phyloP scores from a whole-genome alignment of 2,329 filamentous ascomycete genomes.

The Fusarium cicatricum region DNA sequence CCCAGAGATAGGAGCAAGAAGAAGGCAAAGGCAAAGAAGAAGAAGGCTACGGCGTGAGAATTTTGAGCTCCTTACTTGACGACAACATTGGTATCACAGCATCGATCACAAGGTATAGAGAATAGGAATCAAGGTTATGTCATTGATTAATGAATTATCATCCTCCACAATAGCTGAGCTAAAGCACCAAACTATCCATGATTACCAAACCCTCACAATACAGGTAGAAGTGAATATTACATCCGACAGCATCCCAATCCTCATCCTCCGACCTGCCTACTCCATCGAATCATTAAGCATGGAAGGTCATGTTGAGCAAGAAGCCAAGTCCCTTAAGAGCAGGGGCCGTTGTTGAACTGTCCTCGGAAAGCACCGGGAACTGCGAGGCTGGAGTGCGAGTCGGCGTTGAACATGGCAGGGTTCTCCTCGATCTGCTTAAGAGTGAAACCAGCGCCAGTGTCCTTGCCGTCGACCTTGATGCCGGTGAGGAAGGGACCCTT shows the following conservation, averaged over 20 bases:
- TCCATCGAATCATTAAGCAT: not conserved
- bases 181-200: constrained; percentile 6
- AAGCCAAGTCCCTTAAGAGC: constrained; percentile 13
- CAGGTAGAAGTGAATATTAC: constrained; percentile 5
- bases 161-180: constrained; percentile 12
- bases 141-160: constrained; percentile 33
- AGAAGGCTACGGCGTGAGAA: constrained; percentile 55
- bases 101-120: not conserved
- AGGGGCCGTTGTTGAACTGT: constrained; percentile 49
- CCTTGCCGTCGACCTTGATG: constrained; percentile 40
- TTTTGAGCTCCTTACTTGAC: not conserved
- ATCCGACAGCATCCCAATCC: not conserved
- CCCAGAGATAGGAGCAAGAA: constrained; percentile 91
- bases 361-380: constrained; percentile 61
- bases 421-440: constrained; percentile 60
- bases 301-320: not conserved
- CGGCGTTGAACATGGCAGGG: constrained; percentile 60
- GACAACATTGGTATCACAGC: not conserved
- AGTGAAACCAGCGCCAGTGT: constrained; percentile 54
- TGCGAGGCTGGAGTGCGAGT: constrained; percentile 59
- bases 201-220: constrained; percentile 6
- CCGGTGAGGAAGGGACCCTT: constrained; percentile 49
- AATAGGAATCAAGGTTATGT: not conserved
- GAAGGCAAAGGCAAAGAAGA: constrained; percentile 80
- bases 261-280: not conserved